Base-by-base conservation (phyloP, 169 alveolate genomes). In the Plasmodium fragile region DNA sequence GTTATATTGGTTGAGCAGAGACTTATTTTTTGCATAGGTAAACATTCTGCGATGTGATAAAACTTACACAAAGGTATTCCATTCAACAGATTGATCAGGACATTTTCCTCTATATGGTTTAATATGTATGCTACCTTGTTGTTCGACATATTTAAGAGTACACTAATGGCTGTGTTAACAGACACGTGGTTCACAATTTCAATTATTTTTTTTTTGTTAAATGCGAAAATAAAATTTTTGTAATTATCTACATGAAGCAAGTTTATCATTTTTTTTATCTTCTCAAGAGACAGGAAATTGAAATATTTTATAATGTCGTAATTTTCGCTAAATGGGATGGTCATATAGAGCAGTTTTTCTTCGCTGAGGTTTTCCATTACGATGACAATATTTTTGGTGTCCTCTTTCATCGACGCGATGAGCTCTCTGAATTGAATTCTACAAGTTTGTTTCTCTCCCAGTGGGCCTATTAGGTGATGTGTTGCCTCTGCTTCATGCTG, bases 61-160 rank as follows among this genome's bases (percentile, higher is more conserved):
- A 89, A 89, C 39, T 78, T 89, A 34, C 94, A 89, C 32, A 59
- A 39, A 39, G 94, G 90, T 30, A 89, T 80, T 25, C 71, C 70
- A 43, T 89, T 89, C 52, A 89, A 43, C 25, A 89, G n/a, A n/a
- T 69, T 80, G 45, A 89, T 89, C 18, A 89, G 18, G 22, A 28
- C 52, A 28, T 77, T 55, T 10, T 32, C 82, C 28, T 78, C 75
- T 36, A 89, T 65, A 18, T 89, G 69, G 28, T 65, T 30, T 59
- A 89, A 59, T 89, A 89, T 77, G 32, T 77, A 69, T 59, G 70
- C 49, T 69, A 89, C 80, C 30, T 89, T 89, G 34, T 89, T 78
- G 32, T 77, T 85, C 13, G 94, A 32, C 55, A 89, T 22, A 25
- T 89, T 34, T 39, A 89, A 69, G 70, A 89, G 71, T 25, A 89